Conservation (phyloP, 306 rosid species). For the Begonia peltatifolia region DNA sequence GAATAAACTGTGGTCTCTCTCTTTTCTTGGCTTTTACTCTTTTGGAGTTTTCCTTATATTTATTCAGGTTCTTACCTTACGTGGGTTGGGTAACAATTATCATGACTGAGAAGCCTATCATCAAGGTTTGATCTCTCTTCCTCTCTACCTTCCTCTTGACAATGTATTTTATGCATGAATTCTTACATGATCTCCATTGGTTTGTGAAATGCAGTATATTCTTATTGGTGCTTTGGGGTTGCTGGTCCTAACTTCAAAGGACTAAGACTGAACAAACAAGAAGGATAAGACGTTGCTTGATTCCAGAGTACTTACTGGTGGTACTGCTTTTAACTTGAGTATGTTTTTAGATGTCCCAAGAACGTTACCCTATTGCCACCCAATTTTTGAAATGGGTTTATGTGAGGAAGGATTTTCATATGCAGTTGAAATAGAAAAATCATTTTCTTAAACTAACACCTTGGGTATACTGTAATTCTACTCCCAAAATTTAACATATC, state of each 20-base stretch:
- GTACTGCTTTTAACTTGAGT: background rate
- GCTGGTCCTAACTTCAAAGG: slow-evolving; percentile 71
- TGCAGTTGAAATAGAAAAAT: background rate
- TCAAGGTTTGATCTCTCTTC: slow-evolving; percentile 45
- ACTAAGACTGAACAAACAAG: slow-evolving; percentile 15
- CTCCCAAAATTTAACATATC: no score
- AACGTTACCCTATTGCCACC: background rate
- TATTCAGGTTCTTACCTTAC: slow-evolving; percentile 76
- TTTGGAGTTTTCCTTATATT: no score
- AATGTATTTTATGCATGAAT: no score
- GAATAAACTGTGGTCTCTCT: no score
- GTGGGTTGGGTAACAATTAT: slow-evolving; percentile 95
- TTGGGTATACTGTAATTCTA: no score
- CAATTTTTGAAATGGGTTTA: background rate
- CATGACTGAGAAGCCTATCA: slow-evolving; percentile 90
- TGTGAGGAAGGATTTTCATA: background rate
- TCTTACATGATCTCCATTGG: no score
- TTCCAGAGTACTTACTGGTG: slow-evolving; percentile 8
- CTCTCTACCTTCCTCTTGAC: slow-evolving; percentile 1
- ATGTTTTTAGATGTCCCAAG: no score
- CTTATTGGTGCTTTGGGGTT: slow-evolving; percentile 65
- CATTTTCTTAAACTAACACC: background rate
- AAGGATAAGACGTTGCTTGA: slow-evolving; percentile 9
- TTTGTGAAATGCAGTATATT: slow-evolving; percentile 35
- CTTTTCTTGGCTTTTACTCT: no score